phyloP scores from a whole-genome alignment of 176 grass and related monocot species.

The Guadua angustifolia region DNA sequence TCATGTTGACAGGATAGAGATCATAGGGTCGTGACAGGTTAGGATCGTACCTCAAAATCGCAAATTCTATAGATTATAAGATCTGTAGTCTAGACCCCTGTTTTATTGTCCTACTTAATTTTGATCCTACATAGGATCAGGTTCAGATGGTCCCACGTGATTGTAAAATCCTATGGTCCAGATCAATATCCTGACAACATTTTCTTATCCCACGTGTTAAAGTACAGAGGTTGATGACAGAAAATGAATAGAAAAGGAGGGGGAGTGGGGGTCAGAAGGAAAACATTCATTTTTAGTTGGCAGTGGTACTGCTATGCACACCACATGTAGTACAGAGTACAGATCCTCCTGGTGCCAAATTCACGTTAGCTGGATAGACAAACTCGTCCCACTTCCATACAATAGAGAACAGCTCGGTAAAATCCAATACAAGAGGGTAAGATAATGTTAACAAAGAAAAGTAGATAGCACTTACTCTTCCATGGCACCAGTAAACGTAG shows the following conservation, averaged over 20 bases:
- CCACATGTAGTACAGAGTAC: not conserved
- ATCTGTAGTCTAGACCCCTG: not conserved
- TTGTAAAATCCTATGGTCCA: not conserved
- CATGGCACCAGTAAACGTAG: conserved; percentile 82
- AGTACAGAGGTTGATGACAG: not conserved
- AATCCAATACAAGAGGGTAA: not conserved
- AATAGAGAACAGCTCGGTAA: conserved; percentile 6
- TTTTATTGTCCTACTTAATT: not conserved
- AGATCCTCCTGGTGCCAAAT: not conserved
- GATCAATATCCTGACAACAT: not conserved
- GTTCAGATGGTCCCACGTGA: not conserved
- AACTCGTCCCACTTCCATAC: not conserved
- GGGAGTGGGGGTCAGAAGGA: not conserved
- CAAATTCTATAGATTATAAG: not conserved
- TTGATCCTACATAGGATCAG: conserved; percentile 5
- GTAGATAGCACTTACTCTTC: conserved; percentile 77
- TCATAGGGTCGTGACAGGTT: conserved; percentile 1
- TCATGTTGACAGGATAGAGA: not conserved
- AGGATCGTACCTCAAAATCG: conserved; percentile 2
- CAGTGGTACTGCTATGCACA: not conserved
- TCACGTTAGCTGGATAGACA: not conserved
- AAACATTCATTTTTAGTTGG: not conserved
- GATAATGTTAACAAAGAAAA: conserved; percentile 2
- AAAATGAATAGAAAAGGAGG: not conserved
- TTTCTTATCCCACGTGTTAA: not conserved